Percentiles rank a stretch among this genome's conserved stretches.
Evolutionary conservation across 176 grass and related monocot genomes (phyloP).

Genomic region (Melocanna baccifera): DNA sequence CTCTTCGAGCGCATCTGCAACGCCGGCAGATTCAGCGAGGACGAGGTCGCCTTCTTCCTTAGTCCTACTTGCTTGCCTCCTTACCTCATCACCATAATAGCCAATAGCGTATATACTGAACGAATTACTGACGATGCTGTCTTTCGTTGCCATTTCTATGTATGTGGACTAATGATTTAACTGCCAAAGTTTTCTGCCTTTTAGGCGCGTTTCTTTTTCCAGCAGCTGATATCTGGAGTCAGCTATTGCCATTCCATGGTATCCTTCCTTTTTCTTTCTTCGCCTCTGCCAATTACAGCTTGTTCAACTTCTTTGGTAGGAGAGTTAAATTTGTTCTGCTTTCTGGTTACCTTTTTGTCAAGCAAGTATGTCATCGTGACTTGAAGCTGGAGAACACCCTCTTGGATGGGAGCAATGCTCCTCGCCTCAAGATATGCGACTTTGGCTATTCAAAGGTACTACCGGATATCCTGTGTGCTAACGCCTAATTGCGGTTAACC

Average conservation of each 20-base stretch:
- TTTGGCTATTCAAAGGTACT: constrained; percentile 76
- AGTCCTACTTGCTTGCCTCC: neutral
- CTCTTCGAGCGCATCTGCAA: constrained; percentile 83
- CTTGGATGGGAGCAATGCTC: constrained; percentile 55
- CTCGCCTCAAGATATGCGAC: constrained; percentile 80
- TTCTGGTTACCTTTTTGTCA: constrained; percentile 16
- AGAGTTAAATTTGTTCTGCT: constrained; percentile 4
- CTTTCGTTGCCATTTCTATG: neutral
- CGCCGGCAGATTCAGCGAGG: constrained; percentile 78
- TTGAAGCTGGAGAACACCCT: constrained; percentile 77
- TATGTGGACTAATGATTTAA: neutral
- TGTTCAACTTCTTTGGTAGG: neutral
- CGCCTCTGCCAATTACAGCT: neutral
- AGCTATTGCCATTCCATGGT: constrained; percentile 90
- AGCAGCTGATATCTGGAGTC: constrained; percentile 72
- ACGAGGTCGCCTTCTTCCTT: constrained; percentile 38
- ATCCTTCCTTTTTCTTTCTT: neutral
- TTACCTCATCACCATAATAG: no score
- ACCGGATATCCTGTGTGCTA: neutral
- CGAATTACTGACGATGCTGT: neutral
- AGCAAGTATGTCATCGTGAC: constrained; percentile 88
- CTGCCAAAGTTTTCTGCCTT: neutral
- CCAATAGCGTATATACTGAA: neutral
- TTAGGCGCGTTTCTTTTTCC: constrained; percentile 80
- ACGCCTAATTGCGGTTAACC: neutral